phyloP scores from a whole-genome alignment of 768 basidiomycete species.

The Collybia mongolica region DNA sequence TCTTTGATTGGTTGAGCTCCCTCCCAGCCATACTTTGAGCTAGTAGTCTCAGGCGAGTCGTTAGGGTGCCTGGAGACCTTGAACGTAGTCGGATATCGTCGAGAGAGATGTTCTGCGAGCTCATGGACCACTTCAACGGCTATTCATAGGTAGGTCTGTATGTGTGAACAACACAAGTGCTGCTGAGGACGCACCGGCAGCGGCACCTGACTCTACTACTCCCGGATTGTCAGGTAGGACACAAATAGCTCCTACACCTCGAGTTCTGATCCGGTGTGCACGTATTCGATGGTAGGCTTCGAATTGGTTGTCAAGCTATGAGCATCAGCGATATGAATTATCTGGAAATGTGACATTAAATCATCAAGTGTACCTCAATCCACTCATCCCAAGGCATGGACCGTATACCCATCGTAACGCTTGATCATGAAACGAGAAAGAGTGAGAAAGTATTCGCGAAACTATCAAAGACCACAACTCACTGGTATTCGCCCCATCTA shows the following conservation, averaged over 20 bases:
- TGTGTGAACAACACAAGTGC: no score
- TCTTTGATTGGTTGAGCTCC: conserved; percentile 48
- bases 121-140: conserved; percentile 70
- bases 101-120: conserved; percentile 62
- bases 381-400: conserved; percentile 68
- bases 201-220: conserved; percentile 32
- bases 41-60: neutral
- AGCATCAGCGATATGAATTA: no score
- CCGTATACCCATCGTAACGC: conserved; percentile 22
- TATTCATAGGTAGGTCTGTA: no score
- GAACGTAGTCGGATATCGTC: conserved; percentile 61
- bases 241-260: conserved; percentile 45
- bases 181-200: conserved; percentile 31
- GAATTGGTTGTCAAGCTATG: conserved; percentile 61
- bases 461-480: conserved; percentile 18
- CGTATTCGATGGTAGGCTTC: conserved; percentile 57
- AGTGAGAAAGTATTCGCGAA: neutral
- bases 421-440: neutral
- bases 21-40: conserved; percentile 32
- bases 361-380: conserved; percentile 55
- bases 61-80: conserved; percentile 40
- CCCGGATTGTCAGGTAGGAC: conserved; percentile 49
- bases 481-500: conserved; percentile 64
- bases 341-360: no score
- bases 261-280: conserved; percentile 48